Evolutionary conservation across 768 basidiomycete species (phyloP).

Genomic region (Suillus subalutaceus): DNA sequence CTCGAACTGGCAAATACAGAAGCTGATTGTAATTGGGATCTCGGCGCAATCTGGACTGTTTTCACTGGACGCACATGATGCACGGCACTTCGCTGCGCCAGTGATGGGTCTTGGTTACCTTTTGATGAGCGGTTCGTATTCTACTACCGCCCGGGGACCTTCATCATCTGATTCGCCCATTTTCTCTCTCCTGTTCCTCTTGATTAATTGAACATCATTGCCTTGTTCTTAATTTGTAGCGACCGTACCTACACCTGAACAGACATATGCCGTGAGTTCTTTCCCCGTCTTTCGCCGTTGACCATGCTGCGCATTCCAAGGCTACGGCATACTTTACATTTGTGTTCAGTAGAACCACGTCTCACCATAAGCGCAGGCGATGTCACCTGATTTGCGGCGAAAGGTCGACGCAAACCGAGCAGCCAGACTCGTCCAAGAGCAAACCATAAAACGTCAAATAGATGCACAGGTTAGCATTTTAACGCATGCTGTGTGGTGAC

Average conservation of each 20-base stretch:
- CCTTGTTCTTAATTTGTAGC: slow-evolving; percentile 24
- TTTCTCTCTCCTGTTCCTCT: slow-evolving; percentile 5
- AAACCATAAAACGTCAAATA: slow-evolving; percentile 52
- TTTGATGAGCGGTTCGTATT: slow-evolving; percentile 58
- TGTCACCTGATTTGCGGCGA: slow-evolving; percentile 66
- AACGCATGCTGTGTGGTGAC: not conserved
- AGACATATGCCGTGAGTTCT: slow-evolving; percentile 37
- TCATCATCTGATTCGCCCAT: slow-evolving; percentile 14
- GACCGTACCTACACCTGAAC: slow-evolving; percentile 39
- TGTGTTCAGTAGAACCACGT: not conserved
- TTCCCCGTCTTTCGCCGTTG: not conserved
- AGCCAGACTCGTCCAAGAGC: slow-evolving; percentile 55
- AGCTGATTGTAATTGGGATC: not conserved
- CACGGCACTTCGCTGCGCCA: slow-evolving; percentile 24
- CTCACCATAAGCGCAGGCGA: slow-evolving; percentile 40
- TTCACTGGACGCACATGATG: not conserved
- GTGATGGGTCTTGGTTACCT: slow-evolving; percentile 60
- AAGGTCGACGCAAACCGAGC: slow-evolving; percentile 64
- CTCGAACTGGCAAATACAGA: not conserved
- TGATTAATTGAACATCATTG: slow-evolving; percentile 2
- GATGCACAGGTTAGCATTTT: slow-evolving; percentile 51
- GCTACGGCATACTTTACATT: not conserved
- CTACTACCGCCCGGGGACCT: slow-evolving; percentile 14
- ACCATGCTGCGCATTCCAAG: not conserved
- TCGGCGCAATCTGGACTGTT: not conserved